Evolutionary conservation across 2,329 filamentous ascomycete genomes (phyloP).

Genomic region (Colletotrichum sp.): DNA sequence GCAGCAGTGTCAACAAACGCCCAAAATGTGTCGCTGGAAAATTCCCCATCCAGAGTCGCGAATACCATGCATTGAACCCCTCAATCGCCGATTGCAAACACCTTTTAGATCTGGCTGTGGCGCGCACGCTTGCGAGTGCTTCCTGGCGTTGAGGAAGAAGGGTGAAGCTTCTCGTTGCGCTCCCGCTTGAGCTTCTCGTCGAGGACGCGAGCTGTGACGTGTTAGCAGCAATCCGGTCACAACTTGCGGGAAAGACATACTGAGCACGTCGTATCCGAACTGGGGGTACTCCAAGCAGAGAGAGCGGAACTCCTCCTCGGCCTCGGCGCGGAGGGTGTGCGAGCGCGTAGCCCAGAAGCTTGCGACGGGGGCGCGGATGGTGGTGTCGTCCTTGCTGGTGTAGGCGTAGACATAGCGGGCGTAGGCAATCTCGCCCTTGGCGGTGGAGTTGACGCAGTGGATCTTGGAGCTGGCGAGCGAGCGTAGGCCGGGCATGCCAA

Average conservation of each 20-base stretch:
- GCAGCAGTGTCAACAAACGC: background rate
- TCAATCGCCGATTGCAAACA: background rate
- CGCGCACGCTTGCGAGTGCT: constrained; percentile 63
- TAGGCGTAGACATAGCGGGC: constrained; percentile 88
- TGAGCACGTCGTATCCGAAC: constrained; percentile 92
- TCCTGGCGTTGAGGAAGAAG: constrained; percentile 38
- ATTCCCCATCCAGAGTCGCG: background rate
- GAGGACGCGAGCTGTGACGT: constrained; percentile 59
- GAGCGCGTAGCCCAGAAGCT: constrained; percentile 86
- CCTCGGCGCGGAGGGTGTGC: constrained; percentile 83
- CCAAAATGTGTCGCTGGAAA: background rate
- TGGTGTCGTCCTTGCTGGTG: constrained; percentile 70
- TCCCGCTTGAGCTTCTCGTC: constrained; percentile 72
- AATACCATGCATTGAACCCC: background rate
- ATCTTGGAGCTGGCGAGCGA: constrained; percentile 86
- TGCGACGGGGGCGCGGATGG: constrained; percentile 83
- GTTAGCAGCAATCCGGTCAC: constrained; percentile 17
- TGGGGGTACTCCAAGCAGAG: constrained; percentile 90
- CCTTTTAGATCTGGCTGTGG: constrained; percentile 42
- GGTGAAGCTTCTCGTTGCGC: constrained; percentile 64
- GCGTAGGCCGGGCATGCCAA: constrained; percentile 72
- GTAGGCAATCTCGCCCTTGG: constrained; percentile 89
- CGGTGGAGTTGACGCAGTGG: constrained; percentile 86
- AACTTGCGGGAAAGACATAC: constrained; percentile 42
- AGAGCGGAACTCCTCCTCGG: constrained; percentile 81